phyloP scores from a whole-genome alignment of 2,329 filamentous ascomycete species.

The Leptoxyphium fumago region DNA sequence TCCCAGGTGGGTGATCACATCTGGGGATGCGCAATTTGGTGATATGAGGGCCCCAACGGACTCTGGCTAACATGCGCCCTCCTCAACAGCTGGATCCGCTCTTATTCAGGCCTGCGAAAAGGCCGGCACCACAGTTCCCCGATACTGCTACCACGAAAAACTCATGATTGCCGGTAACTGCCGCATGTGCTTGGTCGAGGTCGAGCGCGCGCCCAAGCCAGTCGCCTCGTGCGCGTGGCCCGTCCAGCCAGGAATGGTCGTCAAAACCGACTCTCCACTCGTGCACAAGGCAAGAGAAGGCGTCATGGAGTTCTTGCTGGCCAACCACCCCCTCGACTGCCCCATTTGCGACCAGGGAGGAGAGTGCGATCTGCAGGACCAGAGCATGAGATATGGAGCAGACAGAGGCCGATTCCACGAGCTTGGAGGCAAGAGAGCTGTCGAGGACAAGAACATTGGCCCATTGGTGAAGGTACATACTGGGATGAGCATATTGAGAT shows the following conservation, averaged over 20 bases:
- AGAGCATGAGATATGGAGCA: slow-evolving; percentile 96
- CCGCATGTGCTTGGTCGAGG: slow-evolving; percentile 98
- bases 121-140: slow-evolving; percentile 77
- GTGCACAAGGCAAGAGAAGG: slow-evolving; percentile 97
- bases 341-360: slow-evolving; percentile 98
- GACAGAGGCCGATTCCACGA: slow-evolving; percentile 97
- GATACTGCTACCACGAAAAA: slow-evolving; percentile 99
- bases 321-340: slow-evolving; percentile 92
- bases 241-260: slow-evolving; percentile 95
- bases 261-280: slow-evolving; percentile 93
- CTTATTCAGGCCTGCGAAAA: slow-evolving; percentile 99
- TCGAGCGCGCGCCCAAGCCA: slow-evolving; percentile 89
- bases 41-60: slow-evolving; percentile 18
- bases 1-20: slow-evolving; percentile 56
- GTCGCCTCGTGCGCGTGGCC: slow-evolving; percentile 98
- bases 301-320: slow-evolving; percentile 96
- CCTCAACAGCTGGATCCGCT: slow-evolving; percentile 67
- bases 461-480: slow-evolving; percentile 64
- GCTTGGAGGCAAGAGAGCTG: slow-evolving; percentile 84
- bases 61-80: slow-evolving; percentile 6
- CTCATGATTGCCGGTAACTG: slow-evolving; percentile 99
- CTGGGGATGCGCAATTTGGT: neutral
- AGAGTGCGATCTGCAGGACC: slow-evolving; percentile 97
- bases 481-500: neutral
- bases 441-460: slow-evolving; percentile 99